Conservation (phyloP, 768 basidiomycete genomes). For the Kwoniella bestiolae region DNA sequence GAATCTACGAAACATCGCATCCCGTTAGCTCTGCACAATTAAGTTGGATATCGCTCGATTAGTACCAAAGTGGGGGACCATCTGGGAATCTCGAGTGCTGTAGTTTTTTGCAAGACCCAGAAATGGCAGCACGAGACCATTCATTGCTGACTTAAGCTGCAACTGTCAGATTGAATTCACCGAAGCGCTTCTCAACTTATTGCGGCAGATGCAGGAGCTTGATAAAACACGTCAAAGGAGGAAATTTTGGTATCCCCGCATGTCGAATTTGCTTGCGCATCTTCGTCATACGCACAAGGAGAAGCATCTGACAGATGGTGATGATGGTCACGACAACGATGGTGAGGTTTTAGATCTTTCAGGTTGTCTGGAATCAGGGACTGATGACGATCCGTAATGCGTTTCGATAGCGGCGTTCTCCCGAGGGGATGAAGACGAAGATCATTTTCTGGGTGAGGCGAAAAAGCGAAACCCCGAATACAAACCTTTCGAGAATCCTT, state of each 20-base stretch:
- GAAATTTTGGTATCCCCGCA: constrained; percentile 45
- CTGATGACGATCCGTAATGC: too few species aligned
- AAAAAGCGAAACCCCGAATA: constrained; percentile 52
- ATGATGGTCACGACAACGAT: constrained; percentile 41
- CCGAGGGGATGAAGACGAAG: constrained; percentile 22
- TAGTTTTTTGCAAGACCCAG: too few species aligned
- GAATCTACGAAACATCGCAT: background rate
- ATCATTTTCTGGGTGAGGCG: constrained; percentile 42
- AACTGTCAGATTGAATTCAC: constrained; percentile 48
- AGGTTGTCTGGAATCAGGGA: too few species aligned
- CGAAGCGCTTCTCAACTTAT: constrained; percentile 33
- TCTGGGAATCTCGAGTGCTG: background rate
- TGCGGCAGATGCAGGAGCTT: constrained; percentile 42
- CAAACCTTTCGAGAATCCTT: constrained; percentile 41
- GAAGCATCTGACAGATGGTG: constrained; percentile 33
- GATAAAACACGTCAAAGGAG: constrained; percentile 23
- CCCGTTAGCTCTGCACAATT: background rate
- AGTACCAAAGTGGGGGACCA: constrained; percentile 2
- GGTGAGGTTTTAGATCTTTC: constrained; percentile 19
- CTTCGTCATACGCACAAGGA: constrained; percentile 30
- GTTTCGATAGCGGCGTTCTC: constrained; percentile 25
- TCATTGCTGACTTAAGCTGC: background rate
- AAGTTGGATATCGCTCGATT: background rate
- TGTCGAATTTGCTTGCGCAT: constrained; percentile 27
- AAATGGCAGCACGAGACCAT: too few species aligned